A percentile compares a stretch with the other conserved stretches of the same genome.
Evolutionary conservation across 441 rosid species (phyloP).

Genomic region (Kokia cookei): DNA sequence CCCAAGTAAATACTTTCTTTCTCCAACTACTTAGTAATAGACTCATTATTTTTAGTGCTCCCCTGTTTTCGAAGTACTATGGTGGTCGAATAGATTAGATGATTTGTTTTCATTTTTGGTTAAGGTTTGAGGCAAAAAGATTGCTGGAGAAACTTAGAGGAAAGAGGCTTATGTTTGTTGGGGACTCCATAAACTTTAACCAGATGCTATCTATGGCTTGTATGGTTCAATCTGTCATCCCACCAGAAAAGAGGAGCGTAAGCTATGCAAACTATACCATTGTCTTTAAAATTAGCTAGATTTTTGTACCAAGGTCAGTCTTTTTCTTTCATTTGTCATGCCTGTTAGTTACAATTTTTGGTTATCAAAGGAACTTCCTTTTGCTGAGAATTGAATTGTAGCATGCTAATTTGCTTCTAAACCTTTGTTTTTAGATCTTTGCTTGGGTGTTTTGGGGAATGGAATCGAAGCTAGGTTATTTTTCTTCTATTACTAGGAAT

Average conservation of each 20-base stretch:
- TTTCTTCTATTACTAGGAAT: background rate
- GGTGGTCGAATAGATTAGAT: too few species aligned
- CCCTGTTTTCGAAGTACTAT: too few species aligned
- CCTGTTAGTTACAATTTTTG: background rate
- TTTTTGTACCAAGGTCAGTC: constrained; percentile 10
- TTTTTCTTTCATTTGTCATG: background rate
- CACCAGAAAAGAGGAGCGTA: constrained; percentile 28
- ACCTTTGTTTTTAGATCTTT: background rate
- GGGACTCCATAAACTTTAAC: too few species aligned
- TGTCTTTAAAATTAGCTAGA: constrained; percentile 16
- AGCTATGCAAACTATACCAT: constrained; percentile 13
- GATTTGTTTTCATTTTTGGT: background rate
- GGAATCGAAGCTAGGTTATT: background rate
- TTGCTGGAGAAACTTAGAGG: too few species aligned
- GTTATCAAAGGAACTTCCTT: background rate
- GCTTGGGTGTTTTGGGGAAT: background rate
- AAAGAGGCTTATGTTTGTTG: too few species aligned
- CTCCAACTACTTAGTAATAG: too few species aligned
- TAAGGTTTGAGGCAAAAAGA: too few species aligned
- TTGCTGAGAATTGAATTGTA: background rate
- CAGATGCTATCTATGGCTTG: too few species aligned
- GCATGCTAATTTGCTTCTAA: background rate
- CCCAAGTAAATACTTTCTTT: too few species aligned
- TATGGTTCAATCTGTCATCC: constrained; percentile 37
- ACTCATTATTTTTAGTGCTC: too few species aligned